Conservation (phyloP, 169 alveolate species). For the Plasmodium relictum region DNA sequence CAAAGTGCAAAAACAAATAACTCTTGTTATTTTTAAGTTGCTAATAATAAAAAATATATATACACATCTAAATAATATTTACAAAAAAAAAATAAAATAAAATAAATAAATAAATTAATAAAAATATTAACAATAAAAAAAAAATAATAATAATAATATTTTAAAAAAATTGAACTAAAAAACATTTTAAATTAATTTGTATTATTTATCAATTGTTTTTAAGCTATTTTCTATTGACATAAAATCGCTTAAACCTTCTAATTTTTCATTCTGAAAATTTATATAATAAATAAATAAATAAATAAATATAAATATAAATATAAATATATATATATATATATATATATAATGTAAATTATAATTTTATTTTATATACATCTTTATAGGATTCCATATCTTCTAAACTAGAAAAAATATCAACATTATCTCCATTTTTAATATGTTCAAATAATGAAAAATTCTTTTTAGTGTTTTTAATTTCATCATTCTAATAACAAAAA, state of each 20-base stretch:
- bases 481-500: constrained; percentile 22
- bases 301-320: not conserved
- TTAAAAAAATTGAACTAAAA: not conserved
- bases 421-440: constrained; percentile 70
- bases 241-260: constrained; percentile 4
- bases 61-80: not conserved
- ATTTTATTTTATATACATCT: constrained; percentile 11
- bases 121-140: not conserved
- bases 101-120: not conserved
- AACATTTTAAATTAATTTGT: not conserved
- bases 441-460: constrained; percentile 24
- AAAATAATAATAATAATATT: no score
- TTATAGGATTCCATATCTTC: constrained; percentile 29
- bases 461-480: constrained; percentile 23
- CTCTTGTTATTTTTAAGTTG: no score
- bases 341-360: not conserved
- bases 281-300: not conserved
- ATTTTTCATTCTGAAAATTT: not conserved
- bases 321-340: not conserved
- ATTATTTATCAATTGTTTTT: constrained; percentile 25
- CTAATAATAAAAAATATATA: no score
- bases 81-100: not conserved
- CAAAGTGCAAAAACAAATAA: no score
- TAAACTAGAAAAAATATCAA: constrained; percentile 61
- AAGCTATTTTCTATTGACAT: constrained; percentile 26